A percentile compares a stretch with the other conserved stretches of the same genome.
phyloP scores from a whole-genome alignment of 2,329 filamentous ascomycete genomes.

The Fusarium torulosum region DNA sequence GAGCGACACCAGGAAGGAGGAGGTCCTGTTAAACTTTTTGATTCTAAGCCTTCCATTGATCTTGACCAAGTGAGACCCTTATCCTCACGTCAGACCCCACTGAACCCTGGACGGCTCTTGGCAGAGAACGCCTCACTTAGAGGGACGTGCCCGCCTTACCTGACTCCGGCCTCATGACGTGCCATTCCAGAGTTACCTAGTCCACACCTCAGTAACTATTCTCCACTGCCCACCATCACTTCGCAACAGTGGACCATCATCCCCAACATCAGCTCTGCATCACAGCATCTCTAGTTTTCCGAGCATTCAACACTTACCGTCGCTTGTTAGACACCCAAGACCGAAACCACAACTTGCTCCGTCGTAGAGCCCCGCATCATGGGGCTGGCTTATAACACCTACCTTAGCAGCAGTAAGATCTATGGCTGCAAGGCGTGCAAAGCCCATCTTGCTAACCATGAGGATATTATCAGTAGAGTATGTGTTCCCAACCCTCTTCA shows the following conservation, averaged over 20 bases:
- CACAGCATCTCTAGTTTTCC: neutral
- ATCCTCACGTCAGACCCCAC: constrained; percentile 20
- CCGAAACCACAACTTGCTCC: constrained; percentile 1
- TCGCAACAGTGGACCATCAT: constrained; percentile 5
- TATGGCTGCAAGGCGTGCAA: constrained; percentile 97
- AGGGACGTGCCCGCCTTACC: constrained; percentile 16
- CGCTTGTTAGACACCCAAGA: neutral
- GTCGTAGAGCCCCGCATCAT: constrained; percentile 61
- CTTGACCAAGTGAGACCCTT: neutral
- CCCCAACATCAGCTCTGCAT: neutral
- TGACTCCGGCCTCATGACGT: constrained; percentile 45
- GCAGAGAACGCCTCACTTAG: constrained; percentile 26
- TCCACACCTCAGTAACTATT: constrained; percentile 11
- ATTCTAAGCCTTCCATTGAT: neutral
- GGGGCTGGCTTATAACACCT: constrained; percentile 93
- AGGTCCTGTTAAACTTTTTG: neutral
- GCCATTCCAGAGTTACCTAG: constrained; percentile 17
- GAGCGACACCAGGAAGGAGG: neutral
- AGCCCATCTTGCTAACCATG: constrained; percentile 92
- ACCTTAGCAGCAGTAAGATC: constrained; percentile 87
- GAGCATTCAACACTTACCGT: neutral
- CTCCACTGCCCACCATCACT: constrained; percentile 20
- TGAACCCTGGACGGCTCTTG: constrained; percentile 3
- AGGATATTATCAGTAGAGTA: constrained; percentile 95
- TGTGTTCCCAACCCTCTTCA: constrained; percentile 47